phyloP scores from a whole-genome alignment of 139 green algal species.

The Chlamydomonas sphaeroides region DNA sequence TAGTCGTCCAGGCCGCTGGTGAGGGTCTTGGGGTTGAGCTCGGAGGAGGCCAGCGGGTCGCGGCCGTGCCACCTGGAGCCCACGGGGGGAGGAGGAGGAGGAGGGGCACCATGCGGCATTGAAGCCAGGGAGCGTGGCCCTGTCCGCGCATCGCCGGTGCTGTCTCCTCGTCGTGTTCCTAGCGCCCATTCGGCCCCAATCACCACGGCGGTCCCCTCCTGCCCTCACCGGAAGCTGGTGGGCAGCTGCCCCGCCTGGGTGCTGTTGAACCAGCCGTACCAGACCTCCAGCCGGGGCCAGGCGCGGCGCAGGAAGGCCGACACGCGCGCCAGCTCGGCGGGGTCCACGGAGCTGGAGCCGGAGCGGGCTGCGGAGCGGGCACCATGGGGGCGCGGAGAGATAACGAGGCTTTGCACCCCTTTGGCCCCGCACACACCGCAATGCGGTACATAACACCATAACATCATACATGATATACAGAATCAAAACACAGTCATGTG shows the following conservation, averaged over 20 bases:
- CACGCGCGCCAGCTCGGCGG: conserved; percentile 35
- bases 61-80: conserved; percentile 74
- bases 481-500: too few relatives aligned
- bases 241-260: conserved; percentile 76
- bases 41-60: conserved; percentile 50
- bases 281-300: conserved; percentile 82
- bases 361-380: neutral
- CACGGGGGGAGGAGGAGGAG: neutral
- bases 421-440: too few relatives aligned
- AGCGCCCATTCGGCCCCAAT: too few relatives aligned
- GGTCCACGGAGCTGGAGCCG: neutral
- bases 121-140: too few relatives aligned
- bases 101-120: too few relatives aligned
- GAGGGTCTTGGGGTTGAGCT: conserved; percentile 96
- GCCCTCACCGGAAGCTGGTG: conserved; percentile 54
- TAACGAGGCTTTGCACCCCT: too few relatives aligned
- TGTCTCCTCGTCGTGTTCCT: too few relatives aligned
- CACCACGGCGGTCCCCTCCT: too few relatives aligned
- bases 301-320: conserved; percentile 59
- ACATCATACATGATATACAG: too few relatives aligned
- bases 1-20: conserved; percentile 94
- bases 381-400: too few relatives aligned
- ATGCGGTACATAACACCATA: too few relatives aligned
- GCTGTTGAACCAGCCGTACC: conserved; percentile 91
- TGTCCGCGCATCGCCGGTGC: too few relatives aligned